A percentile compares a stretch with the other conserved stretches of the same genome.
Evolutionary conservation across 306 rosid species (phyloP).

Genomic region (Pterocarpus macrocarpus): DNA sequence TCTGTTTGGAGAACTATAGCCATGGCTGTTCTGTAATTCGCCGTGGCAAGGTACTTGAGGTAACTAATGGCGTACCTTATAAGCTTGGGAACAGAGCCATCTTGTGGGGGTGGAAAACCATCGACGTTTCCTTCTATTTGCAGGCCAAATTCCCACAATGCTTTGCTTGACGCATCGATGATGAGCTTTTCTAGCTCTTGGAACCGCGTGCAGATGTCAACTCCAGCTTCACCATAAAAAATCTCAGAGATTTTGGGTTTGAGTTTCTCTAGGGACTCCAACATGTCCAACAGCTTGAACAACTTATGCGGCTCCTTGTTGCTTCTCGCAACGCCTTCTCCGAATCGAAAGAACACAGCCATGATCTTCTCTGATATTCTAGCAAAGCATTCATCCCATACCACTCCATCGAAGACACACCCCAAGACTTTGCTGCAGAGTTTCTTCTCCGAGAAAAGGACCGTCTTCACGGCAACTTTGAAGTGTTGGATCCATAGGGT

Average conservation of each 20-base stretch:
- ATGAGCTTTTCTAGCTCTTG: slow-evolving; percentile 81
- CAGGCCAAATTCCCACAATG: slow-evolving; percentile 85
- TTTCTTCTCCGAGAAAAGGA: slow-evolving; percentile 73
- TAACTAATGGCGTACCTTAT: slow-evolving; percentile 75
- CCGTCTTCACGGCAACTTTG: slow-evolving; percentile 67
- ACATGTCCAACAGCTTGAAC: slow-evolving; percentile 84
- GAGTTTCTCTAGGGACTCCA: slow-evolving; percentile 69
- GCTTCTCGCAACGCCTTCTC: slow-evolving; percentile 85
- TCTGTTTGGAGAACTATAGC: slow-evolving; percentile 73
- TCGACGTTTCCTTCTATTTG: slow-evolving; percentile 78
- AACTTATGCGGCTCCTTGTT: slow-evolving; percentile 87
- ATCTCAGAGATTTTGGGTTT: slow-evolving; percentile 56
- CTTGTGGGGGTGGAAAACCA: slow-evolving; percentile 70
- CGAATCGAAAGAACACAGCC: slow-evolving; percentile 91
- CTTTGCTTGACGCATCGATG: slow-evolving; percentile 78
- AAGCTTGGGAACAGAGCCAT: slow-evolving; percentile 82
- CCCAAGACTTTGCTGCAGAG: slow-evolving; percentile 72
- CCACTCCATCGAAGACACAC: slow-evolving; percentile 67
- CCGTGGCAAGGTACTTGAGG: slow-evolving; percentile 74
- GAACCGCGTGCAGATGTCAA: slow-evolving; percentile 66
- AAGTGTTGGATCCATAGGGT: slow-evolving; percentile 85
- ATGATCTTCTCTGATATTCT: slow-evolving; percentile 90
- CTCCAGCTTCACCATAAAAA: slow-evolving; percentile 73
- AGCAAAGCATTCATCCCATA: slow-evolving; percentile 81
- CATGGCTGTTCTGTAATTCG: slow-evolving; percentile 62